phyloP scores from a whole-genome alignment of 371 early-diverging fungal genomes.

The Chytridium lagenaria region DNA sequence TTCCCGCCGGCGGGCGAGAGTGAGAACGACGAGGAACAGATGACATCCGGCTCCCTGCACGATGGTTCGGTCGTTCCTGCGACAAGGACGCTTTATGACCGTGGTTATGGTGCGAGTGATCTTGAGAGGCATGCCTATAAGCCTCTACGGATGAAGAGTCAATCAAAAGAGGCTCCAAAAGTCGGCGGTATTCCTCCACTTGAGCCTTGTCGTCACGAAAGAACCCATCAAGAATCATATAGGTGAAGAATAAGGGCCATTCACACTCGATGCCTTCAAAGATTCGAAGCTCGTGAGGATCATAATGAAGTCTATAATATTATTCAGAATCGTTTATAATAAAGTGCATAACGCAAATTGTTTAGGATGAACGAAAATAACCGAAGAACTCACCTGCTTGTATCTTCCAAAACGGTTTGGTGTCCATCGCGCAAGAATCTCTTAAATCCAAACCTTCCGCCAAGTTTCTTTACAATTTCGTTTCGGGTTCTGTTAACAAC shows the following conservation, averaged over 20 bases:
- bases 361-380: not conserved
- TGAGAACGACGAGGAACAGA: constrained; percentile 23
- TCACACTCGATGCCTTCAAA: constrained; percentile 90
- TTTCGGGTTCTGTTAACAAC: constrained; percentile 70
- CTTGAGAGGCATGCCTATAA: constrained; percentile 23
- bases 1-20: constrained; percentile 33
- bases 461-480: constrained; percentile 83
- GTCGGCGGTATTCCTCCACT: constrained; percentile 73
- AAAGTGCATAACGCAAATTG: constrained; percentile 1
- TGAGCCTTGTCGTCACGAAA: constrained; percentile 73
- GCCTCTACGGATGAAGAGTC: constrained; percentile 61
- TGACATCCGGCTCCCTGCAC: not conserved
- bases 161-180: constrained; percentile 72
- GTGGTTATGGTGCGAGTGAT: constrained; percentile 18
- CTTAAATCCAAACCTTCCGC: constrained; percentile 85
- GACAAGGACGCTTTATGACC: not conserved
- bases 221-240: constrained; percentile 82
- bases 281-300: constrained; percentile 82
- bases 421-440: constrained; percentile 91
- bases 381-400: constrained; percentile 39
- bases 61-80: not conserved
- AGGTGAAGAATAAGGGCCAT: constrained; percentile 93
- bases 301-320: constrained; percentile 74
- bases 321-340: not conserved
- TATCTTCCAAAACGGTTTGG: constrained; percentile 84